Base-by-base conservation (phyloP, 441 rosid genomes). In the Bocquillonia castaneifolia region DNA sequence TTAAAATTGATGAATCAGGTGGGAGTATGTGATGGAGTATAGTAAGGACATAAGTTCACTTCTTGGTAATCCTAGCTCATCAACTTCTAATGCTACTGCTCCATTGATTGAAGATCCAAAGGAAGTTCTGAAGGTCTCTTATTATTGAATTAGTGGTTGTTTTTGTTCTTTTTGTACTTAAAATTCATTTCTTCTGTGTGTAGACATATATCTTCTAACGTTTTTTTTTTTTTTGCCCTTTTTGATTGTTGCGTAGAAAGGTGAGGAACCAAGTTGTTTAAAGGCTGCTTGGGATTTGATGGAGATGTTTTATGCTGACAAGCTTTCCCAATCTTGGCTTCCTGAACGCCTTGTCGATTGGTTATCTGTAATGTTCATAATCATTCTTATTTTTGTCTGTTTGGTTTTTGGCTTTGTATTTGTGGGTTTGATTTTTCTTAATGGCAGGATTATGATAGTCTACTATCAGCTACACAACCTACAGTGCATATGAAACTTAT, bases 251-350 rank as follows among this genome's bases (percentile, higher is more conserved):
- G 45, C 81, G 77, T 64, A 90, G 93, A 81, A 73, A 74, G 78
- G 62, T 63, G 87, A 80, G 64, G 81, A 83, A 72, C 86, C 94
- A 42, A 85, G 81, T 12, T 76, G 78, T 76, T 83, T 90, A 73
- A 92, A 85, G 81, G 97, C 96, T 69, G 99, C 96, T 1, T 93
- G 99, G 99, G 94, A 90, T 81, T 77, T 93, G 80, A 84, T 94
- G 93, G 97, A 94, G 65, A 77, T 90, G 56, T 86, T 92, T 77
- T 92, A 87, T 80, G 97, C 82, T 5, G 93, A 92, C 72, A 87
- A 78, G 77, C 78, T 82, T 32, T 85, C 88, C 82, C 86, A 85
- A 61, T 71, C 89, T 39, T 94, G 97, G 94, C 72, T 92, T 45
- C 91, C 94, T 0, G 98, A 92, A 72, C 85, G 85, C 54, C 84